Percentiles rank a stretch among this genome's conserved stretches.
These are phyloP conservation scores for Exutisphaerella laricina DNA, from an alignment of 2,329 filamentous ascomycete genomes.

Conservation along the genomic window DNA sequence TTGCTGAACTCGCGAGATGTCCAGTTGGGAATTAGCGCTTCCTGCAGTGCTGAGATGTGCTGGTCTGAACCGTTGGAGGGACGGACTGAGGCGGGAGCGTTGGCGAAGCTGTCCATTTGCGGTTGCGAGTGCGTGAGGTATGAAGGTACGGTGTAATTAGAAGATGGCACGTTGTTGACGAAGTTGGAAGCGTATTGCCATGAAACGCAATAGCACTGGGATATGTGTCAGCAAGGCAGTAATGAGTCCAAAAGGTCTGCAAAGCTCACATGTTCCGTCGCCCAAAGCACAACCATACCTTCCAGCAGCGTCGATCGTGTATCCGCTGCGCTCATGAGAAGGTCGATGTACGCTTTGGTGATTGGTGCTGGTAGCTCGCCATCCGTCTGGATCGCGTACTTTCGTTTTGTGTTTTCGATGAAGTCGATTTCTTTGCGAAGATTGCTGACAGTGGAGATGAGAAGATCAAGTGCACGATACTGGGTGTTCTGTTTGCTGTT, in stretches of 20 bases:
- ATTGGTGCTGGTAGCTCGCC: slow-evolving; percentile 43
- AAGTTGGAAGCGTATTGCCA: slow-evolving; percentile 47
- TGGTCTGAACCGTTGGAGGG: slow-evolving; percentile 28
- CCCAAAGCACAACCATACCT: slow-evolving; percentile 68
- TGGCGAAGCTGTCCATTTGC: slow-evolving; percentile 13
- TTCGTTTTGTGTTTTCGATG: slow-evolving; percentile 58
- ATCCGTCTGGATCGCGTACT: slow-evolving; percentile 53
- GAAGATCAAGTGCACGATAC: slow-evolving; percentile 55
- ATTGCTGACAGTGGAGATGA: slow-evolving; percentile 60
- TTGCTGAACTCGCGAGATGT: slow-evolving; percentile 46
- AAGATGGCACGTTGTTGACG: slow-evolving; percentile 27
- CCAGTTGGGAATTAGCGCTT: slow-evolving; percentile 49
- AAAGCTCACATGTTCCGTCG: slow-evolving; percentile 67
- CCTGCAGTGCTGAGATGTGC: slow-evolving; percentile 46
- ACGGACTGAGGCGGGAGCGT: slow-evolving; percentile 6
- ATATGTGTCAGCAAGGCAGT: too few relatives aligned
- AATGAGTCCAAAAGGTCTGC: too few relatives aligned
- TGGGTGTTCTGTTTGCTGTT: slow-evolving; percentile 44
- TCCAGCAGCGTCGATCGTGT: slow-evolving; percentile 54
- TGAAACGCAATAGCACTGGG: slow-evolving; percentile 42
- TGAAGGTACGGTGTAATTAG: slow-evolving; percentile 30
- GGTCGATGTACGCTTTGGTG: slow-evolving; percentile 52
- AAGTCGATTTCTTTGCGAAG: slow-evolving; percentile 62
- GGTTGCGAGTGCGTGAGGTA: slow-evolving; percentile 23
- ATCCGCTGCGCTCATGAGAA: slow-evolving; percentile 54